Base-by-base conservation (phyloP, 495 filamentous ascomycete species). In the Apiosordaria backusii region DNA sequence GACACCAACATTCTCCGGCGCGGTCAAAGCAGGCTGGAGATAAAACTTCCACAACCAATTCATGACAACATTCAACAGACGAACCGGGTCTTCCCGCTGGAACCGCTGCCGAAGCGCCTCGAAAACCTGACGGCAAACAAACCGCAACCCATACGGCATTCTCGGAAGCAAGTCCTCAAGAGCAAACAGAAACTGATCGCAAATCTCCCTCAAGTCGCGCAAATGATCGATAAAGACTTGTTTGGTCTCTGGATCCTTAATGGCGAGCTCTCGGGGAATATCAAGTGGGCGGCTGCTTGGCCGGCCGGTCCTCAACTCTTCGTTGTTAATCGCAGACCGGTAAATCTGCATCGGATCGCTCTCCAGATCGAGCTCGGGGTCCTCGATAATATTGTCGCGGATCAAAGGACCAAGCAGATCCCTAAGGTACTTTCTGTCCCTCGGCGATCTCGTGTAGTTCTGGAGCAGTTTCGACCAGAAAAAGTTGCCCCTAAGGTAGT, bases 341-440 rank as follows among this genome's bases (percentile, higher is more conserved):
- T 99, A 97, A 60, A 99, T 99, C 70, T 97, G 94, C 82, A 98
- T 90, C 0, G 95, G 95, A 74, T 99, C 95, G 72, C 94, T 97
- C 77, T 99, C 95, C 18, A 99, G 83, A 70, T 98, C 93, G 61
- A 98, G 82, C 9, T 89, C 88, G 6, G 91, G 88, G 67, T 97
- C 96, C 29, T 97, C 94, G 57, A 97, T 89, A 74, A 98, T 89
- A 71, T 92, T 92, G 67, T 95, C 88, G 67, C 88, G 88, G 66
- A 98, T 89, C 40, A 97, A 77, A 7, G 90, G 86, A 16, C 92
- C 92, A 13, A 97, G 78, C 10, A 97, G 80, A 70, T 95, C 91
- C 35, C 91, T 87, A 72, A 98, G 83, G 77, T 92, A 99, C 68
- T 96, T 97, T 61, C 95, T 87, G 74, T 97, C 93, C 40, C 92